phyloP scores from a whole-genome alignment of 495 filamentous ascomycete genomes.

The Pseudomonodictys pantanalensis region DNA sequence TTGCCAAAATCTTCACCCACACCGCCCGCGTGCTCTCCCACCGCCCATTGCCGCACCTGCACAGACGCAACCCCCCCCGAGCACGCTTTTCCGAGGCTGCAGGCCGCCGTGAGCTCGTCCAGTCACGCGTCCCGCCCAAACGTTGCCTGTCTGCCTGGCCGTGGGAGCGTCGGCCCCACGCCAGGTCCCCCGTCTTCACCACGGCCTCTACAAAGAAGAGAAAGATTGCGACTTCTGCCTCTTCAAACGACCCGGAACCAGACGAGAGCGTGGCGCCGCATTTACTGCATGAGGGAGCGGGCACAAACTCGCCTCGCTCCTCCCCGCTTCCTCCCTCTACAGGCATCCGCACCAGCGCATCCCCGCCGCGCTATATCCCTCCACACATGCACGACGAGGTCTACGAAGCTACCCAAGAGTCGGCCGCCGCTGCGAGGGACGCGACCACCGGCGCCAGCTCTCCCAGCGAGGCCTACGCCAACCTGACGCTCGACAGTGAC shows the following conservation, averaged over 20 bases:
- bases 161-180: constrained; percentile 31
- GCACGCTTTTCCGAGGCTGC: constrained; percentile 1
- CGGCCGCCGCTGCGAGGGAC: constrained; percentile 31
- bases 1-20: not conserved
- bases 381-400: constrained; percentile 63
- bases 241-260: constrained; percentile 19
- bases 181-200: constrained; percentile 53
- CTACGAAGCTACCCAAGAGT: constrained; percentile 41
- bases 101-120: not conserved
- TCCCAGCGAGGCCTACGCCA: constrained; percentile 70
- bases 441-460: constrained; percentile 59
- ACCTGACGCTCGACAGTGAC: constrained; percentile 60
- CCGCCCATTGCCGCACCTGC: constrained; percentile 19
- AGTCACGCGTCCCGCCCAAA: constrained; percentile 15
- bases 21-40: constrained; percentile 1
- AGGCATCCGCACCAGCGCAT: constrained; percentile 41
- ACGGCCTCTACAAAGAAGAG: constrained; percentile 92
- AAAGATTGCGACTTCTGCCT: constrained; percentile 62
- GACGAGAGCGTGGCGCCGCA: constrained; percentile 21
- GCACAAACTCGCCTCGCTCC: constrained; percentile 29
- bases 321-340: constrained; percentile 30
- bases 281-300: constrained; percentile 29
- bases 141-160: constrained; percentile 30
- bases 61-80: constrained; percentile 9
- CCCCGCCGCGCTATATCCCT: constrained; percentile 55